Evolutionary conservation across 2,329 filamentous ascomycete genomes (phyloP), one percentile per base, ranked within the genome.

Genomic region (Trichoderma pleuroti): DNA sequence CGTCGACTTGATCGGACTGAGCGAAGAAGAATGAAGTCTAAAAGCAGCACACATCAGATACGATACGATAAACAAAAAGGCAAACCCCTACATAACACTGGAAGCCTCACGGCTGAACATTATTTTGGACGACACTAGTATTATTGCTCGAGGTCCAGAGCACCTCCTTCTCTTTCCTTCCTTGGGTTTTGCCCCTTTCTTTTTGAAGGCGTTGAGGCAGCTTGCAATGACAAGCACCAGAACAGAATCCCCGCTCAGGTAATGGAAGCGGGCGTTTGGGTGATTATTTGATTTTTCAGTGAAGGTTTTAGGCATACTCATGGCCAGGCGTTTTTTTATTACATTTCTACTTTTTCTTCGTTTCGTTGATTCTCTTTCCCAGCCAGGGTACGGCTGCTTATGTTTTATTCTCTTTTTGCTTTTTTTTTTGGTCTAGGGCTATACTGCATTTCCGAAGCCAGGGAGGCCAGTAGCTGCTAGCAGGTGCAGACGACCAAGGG

Each of bases 1-100:
- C 81, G 66, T 85, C 83, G 56, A 77, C 78, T 11, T 81, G 34
- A 62, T 21, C 21, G 36, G 34, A 21, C 36, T 28, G 14, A 14
- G 28, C 8, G 16, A 61, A 36, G 56, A 28, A 61, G 2, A 32
- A 18, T 8, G 14, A 42, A 59, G 28, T 62, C 39, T 30, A 46
- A 49, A 26, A 26, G 39, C 46, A 70, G n/a, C 57, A 72, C 26
- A 39, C 16, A 36, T 34, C 36, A 65, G 66, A 54, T 32, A 61
- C 54, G 56, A 56, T 30, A 70, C 24, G 61, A 56, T 60, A 72
- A 18, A 69, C 57, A 70, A 70, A 70, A 65, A 65, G 34, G 59
- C 59, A 69, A 69, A 36, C 34, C 34, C 30, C 39, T 72, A 70
- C 60, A 70, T 65, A 56, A 60, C 60, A 72, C 66, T 57, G 66